Base-by-base conservation (phyloP, 106 monocot genomes). In the Alisma plantagoaquatica region DNA sequence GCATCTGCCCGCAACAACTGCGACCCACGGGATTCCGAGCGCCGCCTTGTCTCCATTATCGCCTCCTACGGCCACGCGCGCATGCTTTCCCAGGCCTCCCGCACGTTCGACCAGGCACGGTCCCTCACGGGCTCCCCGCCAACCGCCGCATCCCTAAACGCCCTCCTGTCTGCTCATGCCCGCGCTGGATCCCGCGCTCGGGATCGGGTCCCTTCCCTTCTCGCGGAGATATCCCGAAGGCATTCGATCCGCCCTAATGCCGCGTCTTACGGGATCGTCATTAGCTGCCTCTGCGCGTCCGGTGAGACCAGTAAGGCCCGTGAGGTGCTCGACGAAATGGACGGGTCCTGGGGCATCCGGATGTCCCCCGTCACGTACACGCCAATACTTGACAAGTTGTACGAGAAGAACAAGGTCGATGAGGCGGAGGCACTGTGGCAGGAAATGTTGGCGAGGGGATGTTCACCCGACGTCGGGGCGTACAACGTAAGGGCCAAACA, bases 361-460 rank as follows among this genome's bases (percentile, higher is more conserved):
- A 18, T 65, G 46, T 75, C 67, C 15, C 19, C 52, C 10, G 60
- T 84, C 7, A 51, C 71, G 14, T 78, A 78, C 60, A 84, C 83
- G 6, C 78, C 74, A 8, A 62, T 84, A 8, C 27, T 84, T 27
- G 83, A 84, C 31, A 70, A 64, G 10, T 33, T 75, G 1, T 78
- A 75, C 49, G 76, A 67, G 56, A 66, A 66, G 43, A 60, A 57
- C 47, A 73, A 60, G 52, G 49, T 50, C 6, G 61, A 68, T 17
- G 74, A 72, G 29, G 92, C 87, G 4, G 77, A 77, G 27, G 53
- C 53, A 59, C 23, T 80, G 21, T 87, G 86, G 92, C 62, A 74
- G 12, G 74, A 87, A 52, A 83, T 93, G 87, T 20, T 53, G 6
- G 51, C 10, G 28, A 87, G 60, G 17, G 92, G 83, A 3, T 63